Evolutionary conservation across 306 rosid species (phyloP), one percentile per base, ranked within the genome.

Genomic region (Trifolium repens): DNA sequence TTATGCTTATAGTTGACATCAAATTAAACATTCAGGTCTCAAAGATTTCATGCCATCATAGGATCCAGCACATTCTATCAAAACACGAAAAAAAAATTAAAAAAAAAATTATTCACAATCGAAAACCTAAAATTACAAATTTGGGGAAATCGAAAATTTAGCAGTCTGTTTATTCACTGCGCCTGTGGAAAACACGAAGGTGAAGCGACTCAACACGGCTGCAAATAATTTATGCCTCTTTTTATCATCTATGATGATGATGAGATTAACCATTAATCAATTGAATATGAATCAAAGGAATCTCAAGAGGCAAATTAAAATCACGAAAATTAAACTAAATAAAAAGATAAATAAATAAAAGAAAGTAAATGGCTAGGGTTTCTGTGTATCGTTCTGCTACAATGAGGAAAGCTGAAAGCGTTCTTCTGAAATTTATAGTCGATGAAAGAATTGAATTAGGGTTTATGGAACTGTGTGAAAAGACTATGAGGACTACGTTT

Each of bases 11-110:
- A 67, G 90, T 37, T 90, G 73, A 90, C 99, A 90, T 92, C 99
- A 85, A 86, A 77, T 53, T 70, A 40, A 72, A 83, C 30, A 69
- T 85, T 96, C 98, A 96, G 99, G 92, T 96, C 99, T 96, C 99
- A 90, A 96, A 96, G 99, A 96, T 96, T 76, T 4, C 90, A 92
- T 90, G 91, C 96, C 99, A 96, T 96, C 98, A 96, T 75, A n/a
- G 97, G 92, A 90, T 62, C 86, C 82, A 13, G 26, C 7, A 9
- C n/a, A 1, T 58, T n/a, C 14, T 8, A 69, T 22, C 0, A 0
- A 22, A 22, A 22, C 24, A 27, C 30, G 2, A 26, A 26, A 22
- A 1, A 1, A 22, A 22, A 22, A 22, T 22, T 22, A 52, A 15
- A n/a, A 52, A 9, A 30, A 1, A 27, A 1, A 0, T 14, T 27